Percentiles rank a stretch among this genome's conserved stretches.
Evolutionary conservation across 208 protist species (phyloP).

Genomic region (Crithidia sp.): DNA sequence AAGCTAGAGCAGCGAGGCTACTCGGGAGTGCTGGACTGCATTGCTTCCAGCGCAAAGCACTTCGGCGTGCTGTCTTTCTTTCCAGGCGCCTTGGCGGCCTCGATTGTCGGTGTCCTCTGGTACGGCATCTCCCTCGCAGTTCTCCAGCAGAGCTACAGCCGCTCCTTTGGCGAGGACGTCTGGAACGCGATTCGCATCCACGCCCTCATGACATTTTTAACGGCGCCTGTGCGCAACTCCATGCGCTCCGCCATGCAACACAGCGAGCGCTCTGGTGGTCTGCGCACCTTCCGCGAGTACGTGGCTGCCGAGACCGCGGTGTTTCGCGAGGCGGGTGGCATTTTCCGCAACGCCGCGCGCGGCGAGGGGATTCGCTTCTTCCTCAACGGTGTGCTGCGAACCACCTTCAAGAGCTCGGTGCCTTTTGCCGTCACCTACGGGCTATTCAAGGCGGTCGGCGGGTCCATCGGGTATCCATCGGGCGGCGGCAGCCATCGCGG

Average conservation of each 20-base stretch:
- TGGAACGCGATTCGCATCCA: constrained; percentile 79
- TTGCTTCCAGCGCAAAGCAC: constrained; percentile 55
- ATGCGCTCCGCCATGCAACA: constrained; percentile 74
- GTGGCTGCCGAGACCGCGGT: constrained; percentile 67
- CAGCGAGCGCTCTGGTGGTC: constrained; percentile 78
- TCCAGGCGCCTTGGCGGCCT: constrained; percentile 56
- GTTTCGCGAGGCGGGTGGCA: constrained; percentile 69
- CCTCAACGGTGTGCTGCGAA: constrained; percentile 70
- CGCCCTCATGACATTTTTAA: constrained; percentile 83
- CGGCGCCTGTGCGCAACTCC: constrained; percentile 78
- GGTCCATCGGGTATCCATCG: constrained; percentile 62
- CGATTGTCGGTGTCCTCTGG: constrained; percentile 70
- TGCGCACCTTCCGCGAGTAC: constrained; percentile 58
- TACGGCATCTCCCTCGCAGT: constrained; percentile 70
- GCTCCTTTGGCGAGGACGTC: constrained; percentile 57
- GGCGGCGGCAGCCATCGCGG: constrained; percentile 27
- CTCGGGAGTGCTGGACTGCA: constrained; percentile 65
- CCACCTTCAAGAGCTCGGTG: constrained; percentile 86
- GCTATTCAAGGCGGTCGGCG: constrained; percentile 70
- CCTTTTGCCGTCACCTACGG: constrained; percentile 87
- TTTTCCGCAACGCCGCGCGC: constrained; percentile 56
- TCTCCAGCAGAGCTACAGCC: constrained; percentile 52
- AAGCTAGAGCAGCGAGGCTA: constrained; percentile 44
- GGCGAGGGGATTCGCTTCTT: constrained; percentile 82
- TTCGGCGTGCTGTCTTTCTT: constrained; percentile 85